Evolutionary conservation across 352 stramenopile genomes (phyloP).

Genomic region (Plasmopara halstedii): DNA sequence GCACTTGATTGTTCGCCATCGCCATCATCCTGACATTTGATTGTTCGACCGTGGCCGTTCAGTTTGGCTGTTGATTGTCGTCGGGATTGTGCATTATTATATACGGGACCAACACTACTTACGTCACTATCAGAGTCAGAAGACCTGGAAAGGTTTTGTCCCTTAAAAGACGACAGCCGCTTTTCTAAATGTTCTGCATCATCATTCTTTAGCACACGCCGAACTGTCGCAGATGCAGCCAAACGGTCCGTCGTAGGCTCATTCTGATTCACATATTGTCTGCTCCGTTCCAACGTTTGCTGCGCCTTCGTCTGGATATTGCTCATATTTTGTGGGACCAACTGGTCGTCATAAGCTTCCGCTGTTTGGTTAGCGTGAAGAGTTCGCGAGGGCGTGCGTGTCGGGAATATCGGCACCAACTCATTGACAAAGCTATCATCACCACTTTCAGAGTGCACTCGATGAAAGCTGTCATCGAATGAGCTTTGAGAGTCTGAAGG

Average conservation of each 20-base stretch:
- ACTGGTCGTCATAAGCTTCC: conserved; percentile 31
- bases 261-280: conserved; percentile 5
- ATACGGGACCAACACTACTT: conserved; percentile 3
- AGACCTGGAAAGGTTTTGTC: conserved; percentile 7
- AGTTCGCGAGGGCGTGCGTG: neutral
- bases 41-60: neutral
- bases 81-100: neutral
- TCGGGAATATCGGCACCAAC: conserved; percentile 55
- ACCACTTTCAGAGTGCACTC: conserved; percentile 5
- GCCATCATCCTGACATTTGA: neutral
- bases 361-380: conserved; percentile 9
- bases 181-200: neutral
- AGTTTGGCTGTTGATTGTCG: neutral
- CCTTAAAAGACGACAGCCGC: neutral
- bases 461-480: conserved; percentile 41
- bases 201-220: neutral
- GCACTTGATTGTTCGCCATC: no score
- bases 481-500: conserved; percentile 55
- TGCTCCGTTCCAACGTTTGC: conserved; percentile 10
- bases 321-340: conserved; percentile 27
- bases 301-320: conserved; percentile 20
- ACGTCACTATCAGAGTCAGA: conserved; percentile 7
- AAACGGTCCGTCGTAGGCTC: conserved; percentile 2
- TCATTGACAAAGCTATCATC: conserved; percentile 50
- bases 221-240: neutral